phyloP scores from a whole-genome alignment of 169 alveolate species.

The Cryptosporidium muris region DNA sequence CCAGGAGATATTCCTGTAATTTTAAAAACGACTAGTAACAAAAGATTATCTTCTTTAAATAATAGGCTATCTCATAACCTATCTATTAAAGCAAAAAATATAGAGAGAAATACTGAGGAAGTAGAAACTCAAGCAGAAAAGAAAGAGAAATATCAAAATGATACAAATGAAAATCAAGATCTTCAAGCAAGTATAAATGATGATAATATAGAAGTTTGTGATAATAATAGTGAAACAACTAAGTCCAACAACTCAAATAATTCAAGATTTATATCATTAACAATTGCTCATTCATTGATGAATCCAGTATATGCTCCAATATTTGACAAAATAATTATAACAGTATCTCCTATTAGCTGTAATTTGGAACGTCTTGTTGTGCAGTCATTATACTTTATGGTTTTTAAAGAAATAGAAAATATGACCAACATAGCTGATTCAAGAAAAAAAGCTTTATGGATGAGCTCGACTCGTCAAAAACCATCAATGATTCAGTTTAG shows the following conservation, averaged over 20 bases:
- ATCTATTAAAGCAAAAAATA: neutral
- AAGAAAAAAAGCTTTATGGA: slow-evolving; percentile 48
- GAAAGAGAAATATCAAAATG: neutral
- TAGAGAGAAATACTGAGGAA: slow-evolving; percentile 10
- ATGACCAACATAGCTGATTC: slow-evolving; percentile 55
- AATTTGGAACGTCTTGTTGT: slow-evolving; percentile 87
- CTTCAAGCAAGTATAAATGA: neutral
- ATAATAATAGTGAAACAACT: neutral
- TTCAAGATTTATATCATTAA: slow-evolving; percentile 51
- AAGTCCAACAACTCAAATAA: neutral
- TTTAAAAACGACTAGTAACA: slow-evolving; percentile 79
- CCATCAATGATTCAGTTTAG: slow-evolving; percentile 3
- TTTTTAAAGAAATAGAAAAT: slow-evolving; percentile 80
- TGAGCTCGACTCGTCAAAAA: slow-evolving; percentile 42
- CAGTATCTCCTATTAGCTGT: slow-evolving; percentile 82
- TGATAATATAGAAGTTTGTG: neutral
- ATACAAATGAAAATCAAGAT: neutral
- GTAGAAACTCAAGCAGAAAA: neutral
- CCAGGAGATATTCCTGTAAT: slow-evolving; percentile 89
- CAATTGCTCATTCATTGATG: slow-evolving; percentile 71
- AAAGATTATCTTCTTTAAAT: neutral
- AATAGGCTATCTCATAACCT: slow-evolving; percentile 59
- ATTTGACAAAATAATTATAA: slow-evolving; percentile 79
- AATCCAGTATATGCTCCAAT: slow-evolving; percentile 79
- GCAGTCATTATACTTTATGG: slow-evolving; percentile 83